Evolutionary conservation across 2,329 filamentous ascomycete genomes (phyloP), one percentile per base, ranked within the genome.

Genomic region (Hypoxylon sp.): DNA sequence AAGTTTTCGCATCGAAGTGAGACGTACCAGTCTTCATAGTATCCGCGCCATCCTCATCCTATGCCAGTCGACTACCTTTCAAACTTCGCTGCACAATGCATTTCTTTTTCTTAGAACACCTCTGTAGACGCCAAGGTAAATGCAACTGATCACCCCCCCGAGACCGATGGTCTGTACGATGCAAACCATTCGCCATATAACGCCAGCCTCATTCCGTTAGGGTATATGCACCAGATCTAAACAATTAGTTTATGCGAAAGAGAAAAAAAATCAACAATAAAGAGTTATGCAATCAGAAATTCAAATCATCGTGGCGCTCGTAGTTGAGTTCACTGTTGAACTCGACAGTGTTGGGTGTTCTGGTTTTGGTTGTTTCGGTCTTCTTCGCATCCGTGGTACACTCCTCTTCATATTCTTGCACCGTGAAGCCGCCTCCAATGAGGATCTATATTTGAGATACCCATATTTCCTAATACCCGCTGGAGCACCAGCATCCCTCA

Each of bases 401-500:
- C 55, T 66, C 48, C 60, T 64, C 49, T 57, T 66, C 61, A 67
- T 60, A 35, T 66, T 64, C 41, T 63, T 66, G 35, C 64, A 64
- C n/a, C 56, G 45, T 11, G 54, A 45, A 16, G 63, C 65, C 4
- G 61, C 61, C 40, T 69, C 66, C 6, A 60, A 20, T 2, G 66
- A 67, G 15, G 63, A 60, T 37, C 66, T 62, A 35, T 64, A 67
- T 42, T 52, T 61, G 2, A 66, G 44, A 34, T 57, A 51, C 2
- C 61, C 62, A 6, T 57, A 50, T 30, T 64, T 67, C 11, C 55
- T 60, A 25, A 67, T 57, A 1, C 66, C 61, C 2, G 55, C 51
- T 5, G 64, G 62, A 2, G 46, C 47, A 21, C 61, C 54, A 2
- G 61, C 65, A 32, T 64, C 40, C 4, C 63, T 59, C 15, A 66